Base-by-base conservation (phyloP, 768 basidiomycete genomes). In the Tulasnella sp. region DNA sequence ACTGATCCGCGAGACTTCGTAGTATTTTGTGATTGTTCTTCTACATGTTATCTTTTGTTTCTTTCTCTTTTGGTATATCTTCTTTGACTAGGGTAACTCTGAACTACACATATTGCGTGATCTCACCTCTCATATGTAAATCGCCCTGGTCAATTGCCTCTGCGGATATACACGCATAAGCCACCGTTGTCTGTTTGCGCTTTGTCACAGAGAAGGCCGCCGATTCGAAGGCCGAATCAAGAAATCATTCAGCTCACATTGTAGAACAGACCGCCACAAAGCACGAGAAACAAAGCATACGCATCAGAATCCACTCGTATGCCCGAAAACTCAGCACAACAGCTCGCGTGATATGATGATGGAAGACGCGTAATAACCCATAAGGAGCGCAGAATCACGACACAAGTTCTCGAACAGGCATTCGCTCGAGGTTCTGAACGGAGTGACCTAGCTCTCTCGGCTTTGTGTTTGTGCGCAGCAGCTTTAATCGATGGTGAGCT, bases 381-480 rank as follows among this genome's bases (percentile, higher is more conserved):
- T 85, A 83, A 99, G 84, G 71, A 99, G 80, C 64, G 95, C 90
- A 0, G 96, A 96, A 77, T 99, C 94, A 32, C 96, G 85, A 79
- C 98, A 98, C 73, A 99, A 80, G 78, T 98, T 98, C 86, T 98
- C 98, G 85, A 99, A 98, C 26, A 96, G 94, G 72, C 97, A 82
- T 32, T 95, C 95, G 78, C 94, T 97, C 78, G 98, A 81, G 72
- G 98, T 95, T 79, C 87, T 86, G 78, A 99, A 98, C 82, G 98
- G 97, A 19, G 91, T 95, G 52, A 83, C 84, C 87, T 89, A 94
- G 75, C 86, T 90, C 7, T 95, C 97, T 70, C 94, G 86, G 80
- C 90, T 88, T 76, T 88, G 82, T 17, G 90, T 90, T 67, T 89
- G 80, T 77, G 79, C 67, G 84, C 81, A 41, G 86, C 75, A n/a